A percentile compares a stretch with the other conserved stretches of the same genome.
Evolutionary conservation across 2,329 filamentous ascomycete genomes (phyloP).

Genomic region (Aspergillus jensenii): DNA sequence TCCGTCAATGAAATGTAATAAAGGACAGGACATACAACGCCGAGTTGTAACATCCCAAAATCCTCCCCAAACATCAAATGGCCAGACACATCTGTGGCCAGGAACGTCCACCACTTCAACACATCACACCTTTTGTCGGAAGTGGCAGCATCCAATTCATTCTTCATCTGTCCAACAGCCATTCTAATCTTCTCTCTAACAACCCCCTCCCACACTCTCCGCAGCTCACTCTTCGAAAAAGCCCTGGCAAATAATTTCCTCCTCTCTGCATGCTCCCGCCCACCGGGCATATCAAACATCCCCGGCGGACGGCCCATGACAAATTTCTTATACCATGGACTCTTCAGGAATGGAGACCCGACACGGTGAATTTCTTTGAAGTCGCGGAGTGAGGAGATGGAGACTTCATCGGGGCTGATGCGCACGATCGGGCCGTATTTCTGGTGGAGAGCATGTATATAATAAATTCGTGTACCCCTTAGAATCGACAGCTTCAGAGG

Average conservation of each 20-base stretch:
- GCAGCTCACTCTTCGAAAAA: conserved; percentile 23
- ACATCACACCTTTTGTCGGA: conserved; percentile 22
- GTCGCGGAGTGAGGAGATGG: conserved; percentile 34
- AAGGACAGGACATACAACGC: conserved; percentile 37
- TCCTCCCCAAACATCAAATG: conserved; percentile 54
- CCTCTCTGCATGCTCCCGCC: conserved; percentile 39
- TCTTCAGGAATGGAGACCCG: conserved; percentile 27
- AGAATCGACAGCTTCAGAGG: not conserved
- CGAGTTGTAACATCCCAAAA: conserved; percentile 49
- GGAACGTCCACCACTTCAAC: conserved; percentile 52
- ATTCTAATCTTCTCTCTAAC: conserved; percentile 40
- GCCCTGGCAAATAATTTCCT: conserved; percentile 44
- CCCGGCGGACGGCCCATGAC: conserved; percentile 14
- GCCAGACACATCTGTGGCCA: conserved; percentile 52
- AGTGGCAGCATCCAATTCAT: conserved; percentile 22
- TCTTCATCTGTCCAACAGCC: conserved; percentile 44
- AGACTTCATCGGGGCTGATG: conserved; percentile 22
- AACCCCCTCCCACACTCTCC: conserved; percentile 29
- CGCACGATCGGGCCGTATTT: conserved; percentile 26
- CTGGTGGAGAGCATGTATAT: conserved; percentile 22
- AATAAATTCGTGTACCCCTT: conserved; percentile 6
- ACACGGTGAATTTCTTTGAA: conserved; percentile 29
- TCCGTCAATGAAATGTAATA: not conserved
- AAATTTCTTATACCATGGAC: conserved; percentile 27
- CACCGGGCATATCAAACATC: conserved; percentile 42